Percentiles rank a stretch among this genome's conserved stretches.
These are phyloP conservation scores for Hortaea werneckii DNA, from an alignment of 2,329 filamentous ascomycete genomes.

Conservation along the genomic window DNA sequence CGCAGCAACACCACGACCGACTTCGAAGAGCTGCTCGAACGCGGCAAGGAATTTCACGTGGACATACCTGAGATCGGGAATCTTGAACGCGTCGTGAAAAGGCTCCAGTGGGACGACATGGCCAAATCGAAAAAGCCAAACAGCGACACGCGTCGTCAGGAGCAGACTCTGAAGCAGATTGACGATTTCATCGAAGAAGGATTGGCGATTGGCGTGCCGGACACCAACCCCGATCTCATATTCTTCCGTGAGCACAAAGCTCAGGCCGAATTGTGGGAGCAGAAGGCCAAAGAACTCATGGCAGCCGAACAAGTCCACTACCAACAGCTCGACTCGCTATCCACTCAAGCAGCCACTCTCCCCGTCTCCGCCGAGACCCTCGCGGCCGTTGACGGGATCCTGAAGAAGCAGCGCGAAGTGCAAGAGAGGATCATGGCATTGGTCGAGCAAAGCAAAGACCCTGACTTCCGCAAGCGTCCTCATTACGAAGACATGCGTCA, in stretches of 20 bases:
- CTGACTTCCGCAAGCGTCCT: slow-evolving; percentile 68
- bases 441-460: slow-evolving; percentile 64
- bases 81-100: slow-evolving; percentile 68
- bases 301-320: slow-evolving; percentile 87
- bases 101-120: slow-evolving; percentile 80
- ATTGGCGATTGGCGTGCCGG: slow-evolving; percentile 63
- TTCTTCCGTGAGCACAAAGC: slow-evolving; percentile 66
- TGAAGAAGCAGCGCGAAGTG: slow-evolving; percentile 91
- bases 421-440: slow-evolving; percentile 79
- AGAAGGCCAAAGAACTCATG: slow-evolving; percentile 85
- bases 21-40: slow-evolving; percentile 86
- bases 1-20: slow-evolving; percentile 54
- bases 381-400: slow-evolving; percentile 73
- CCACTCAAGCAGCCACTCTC: slow-evolving; percentile 66
- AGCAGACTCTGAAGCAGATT: slow-evolving; percentile 69
- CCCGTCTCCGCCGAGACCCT: slow-evolving; percentile 78
- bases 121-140: slow-evolving; percentile 46
- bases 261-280: slow-evolving; percentile 79
- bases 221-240: slow-evolving; percentile 68
- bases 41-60: slow-evolving; percentile 80
- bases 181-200: slow-evolving; percentile 68
- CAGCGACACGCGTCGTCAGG: slow-evolving; percentile 29
- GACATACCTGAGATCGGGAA: slow-evolving; percentile 81
- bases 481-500: slow-evolving; percentile 85
- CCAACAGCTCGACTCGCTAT: slow-evolving; percentile 84